Conservation (phyloP, 768 basidiomycete species). For the Flagelloscypha sp. region DNA sequence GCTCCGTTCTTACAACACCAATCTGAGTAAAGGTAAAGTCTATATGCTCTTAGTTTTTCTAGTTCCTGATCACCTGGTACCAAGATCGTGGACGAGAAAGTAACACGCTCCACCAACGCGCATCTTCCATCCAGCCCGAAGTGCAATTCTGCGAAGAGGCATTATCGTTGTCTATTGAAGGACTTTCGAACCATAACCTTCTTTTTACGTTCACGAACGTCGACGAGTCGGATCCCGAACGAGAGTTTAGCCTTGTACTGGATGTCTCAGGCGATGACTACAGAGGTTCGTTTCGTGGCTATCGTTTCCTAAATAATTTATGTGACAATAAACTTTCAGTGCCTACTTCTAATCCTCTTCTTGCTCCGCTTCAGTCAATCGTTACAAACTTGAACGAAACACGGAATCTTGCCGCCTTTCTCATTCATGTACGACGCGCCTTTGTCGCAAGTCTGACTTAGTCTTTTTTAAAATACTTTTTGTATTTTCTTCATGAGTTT, state of each 20-base stretch:
- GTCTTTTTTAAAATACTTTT: no score
- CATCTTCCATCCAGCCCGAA: constrained; percentile 45
- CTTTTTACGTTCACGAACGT: constrained; percentile 66
- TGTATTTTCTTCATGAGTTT: no score
- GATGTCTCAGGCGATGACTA: constrained; percentile 58
- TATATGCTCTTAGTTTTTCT: background rate
- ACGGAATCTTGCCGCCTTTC: constrained; percentile 62
- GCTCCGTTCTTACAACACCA: constrained; percentile 51
- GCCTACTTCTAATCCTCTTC: constrained; percentile 66
- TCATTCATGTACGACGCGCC: constrained; percentile 53
- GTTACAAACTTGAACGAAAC: constrained; percentile 65
- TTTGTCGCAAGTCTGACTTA: no score
- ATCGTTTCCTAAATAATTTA: background rate
- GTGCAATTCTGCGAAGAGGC: constrained; percentile 46
- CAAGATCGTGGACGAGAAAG: constrained; percentile 66
- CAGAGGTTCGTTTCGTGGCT: constrained; percentile 41
- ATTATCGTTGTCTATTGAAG: constrained; percentile 66
- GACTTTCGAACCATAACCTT: constrained; percentile 63
- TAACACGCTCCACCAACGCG: constrained; percentile 43
- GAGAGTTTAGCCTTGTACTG: constrained; percentile 69
- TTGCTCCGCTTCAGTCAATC: constrained; percentile 59
- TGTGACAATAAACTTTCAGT: constrained; percentile 34
- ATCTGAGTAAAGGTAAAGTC: constrained; percentile 54
- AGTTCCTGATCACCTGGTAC: background rate
- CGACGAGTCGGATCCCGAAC: constrained; percentile 46